Conservation (phyloP, 1,139 yeast species). For the Diutina pseudorugosa region DNA sequence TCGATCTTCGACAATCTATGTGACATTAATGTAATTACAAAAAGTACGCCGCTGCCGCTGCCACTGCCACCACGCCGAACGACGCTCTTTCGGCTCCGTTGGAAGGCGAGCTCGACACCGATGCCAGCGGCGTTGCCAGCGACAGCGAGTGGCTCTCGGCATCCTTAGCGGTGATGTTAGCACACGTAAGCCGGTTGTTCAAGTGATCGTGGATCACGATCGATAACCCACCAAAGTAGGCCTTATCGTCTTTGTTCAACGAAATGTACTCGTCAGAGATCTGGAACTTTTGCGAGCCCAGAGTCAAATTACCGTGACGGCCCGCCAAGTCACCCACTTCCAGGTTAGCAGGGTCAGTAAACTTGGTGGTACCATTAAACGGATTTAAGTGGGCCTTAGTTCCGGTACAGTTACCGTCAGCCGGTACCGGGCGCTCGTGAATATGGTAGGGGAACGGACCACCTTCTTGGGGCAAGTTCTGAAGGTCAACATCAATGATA, state of each 20-base stretch:
- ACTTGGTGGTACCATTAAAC: conserved; percentile 19
- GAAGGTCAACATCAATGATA: conserved; percentile 18
- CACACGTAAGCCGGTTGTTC: conserved; percentile 27
- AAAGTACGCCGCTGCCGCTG: conserved; percentile 11
- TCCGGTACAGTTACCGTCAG: conserved; percentile 28
- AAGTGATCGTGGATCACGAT: conserved; percentile 25
- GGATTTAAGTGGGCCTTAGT: conserved; percentile 29
- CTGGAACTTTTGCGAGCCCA: conserved; percentile 14
- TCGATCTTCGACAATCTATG: neutral
- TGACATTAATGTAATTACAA: conserved; percentile 6
- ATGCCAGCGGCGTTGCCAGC: neutral
- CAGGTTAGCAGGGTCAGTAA: conserved; percentile 14
- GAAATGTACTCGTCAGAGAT: conserved; percentile 28
- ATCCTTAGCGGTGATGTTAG: conserved; percentile 20
- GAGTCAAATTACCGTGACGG: conserved; percentile 23
- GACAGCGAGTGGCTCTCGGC: neutral
- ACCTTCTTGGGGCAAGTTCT: conserved; percentile 22
- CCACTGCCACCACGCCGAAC: conserved; percentile 7
- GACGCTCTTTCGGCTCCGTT: conserved; percentile 7
- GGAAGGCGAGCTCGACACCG: conserved; percentile 1
- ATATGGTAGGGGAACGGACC: conserved; percentile 34
- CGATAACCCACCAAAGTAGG: conserved; percentile 26
- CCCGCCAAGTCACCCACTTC: conserved; percentile 34
- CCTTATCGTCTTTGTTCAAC: conserved; percentile 21
- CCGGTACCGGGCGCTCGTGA: conserved; percentile 26